phyloP scores from a whole-genome alignment of 495 filamentous ascomycete genomes.

The Xylaria sp. region DNA sequence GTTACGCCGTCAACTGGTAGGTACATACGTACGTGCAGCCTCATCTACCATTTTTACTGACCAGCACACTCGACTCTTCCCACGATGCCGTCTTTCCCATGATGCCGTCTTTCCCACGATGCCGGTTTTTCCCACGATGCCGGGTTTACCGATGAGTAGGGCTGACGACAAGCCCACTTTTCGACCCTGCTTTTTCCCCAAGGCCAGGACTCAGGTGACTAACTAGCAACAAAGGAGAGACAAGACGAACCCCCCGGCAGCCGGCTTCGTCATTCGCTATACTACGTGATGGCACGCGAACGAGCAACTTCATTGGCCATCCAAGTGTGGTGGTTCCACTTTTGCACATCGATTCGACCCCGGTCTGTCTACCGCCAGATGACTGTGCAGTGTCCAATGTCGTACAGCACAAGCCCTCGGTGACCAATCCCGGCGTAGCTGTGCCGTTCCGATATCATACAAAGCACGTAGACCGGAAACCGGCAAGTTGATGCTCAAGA shows the following conservation, averaged over 20 bases:
- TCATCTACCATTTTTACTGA: background rate
- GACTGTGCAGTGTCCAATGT: constrained; percentile 19
- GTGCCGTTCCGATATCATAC: constrained; percentile 17
- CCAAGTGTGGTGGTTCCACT: background rate
- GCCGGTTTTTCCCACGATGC: constrained; percentile 23
- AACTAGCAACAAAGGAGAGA: background rate
- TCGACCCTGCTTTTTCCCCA: background rate
- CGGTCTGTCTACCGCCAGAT: constrained; percentile 12
- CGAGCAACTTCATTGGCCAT: constrained; percentile 8
- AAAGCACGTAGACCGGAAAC: constrained; percentile 17
- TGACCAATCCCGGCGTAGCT: constrained; percentile 23
- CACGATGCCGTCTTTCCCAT: constrained; percentile 22
- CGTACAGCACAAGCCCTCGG: constrained; percentile 6
- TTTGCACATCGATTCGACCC: background rate
- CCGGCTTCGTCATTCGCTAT: constrained; percentile 11
- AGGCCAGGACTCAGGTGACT: constrained; percentile 12
- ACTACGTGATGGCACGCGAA: constrained; percentile 2
- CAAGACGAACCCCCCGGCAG: background rate
- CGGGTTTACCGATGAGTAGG: constrained; percentile 24
- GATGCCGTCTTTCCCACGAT: constrained; percentile 10
- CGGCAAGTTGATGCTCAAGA: constrained; percentile 7
- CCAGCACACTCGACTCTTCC: background rate
- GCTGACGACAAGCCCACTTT: constrained; percentile 14
- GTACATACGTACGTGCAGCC: background rate
- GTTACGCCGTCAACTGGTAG: too few species aligned